Base-by-base conservation (phyloP, 1,284 basidiomycete genomes). In the Cryptococcus amylolentus region DNA sequence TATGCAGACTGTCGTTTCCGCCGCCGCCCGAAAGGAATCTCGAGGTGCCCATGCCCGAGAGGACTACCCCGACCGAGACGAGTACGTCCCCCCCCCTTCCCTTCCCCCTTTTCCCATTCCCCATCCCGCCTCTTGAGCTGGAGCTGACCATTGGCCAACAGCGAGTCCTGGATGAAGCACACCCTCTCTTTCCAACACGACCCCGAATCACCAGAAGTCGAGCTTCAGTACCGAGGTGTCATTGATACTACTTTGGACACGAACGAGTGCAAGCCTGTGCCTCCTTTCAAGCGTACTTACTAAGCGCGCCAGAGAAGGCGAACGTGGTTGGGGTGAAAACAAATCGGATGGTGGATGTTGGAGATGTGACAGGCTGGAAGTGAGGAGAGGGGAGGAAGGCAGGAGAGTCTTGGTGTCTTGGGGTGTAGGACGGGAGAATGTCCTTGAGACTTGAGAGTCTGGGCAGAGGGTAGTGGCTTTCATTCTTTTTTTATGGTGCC, bases 31-130 rank as follows among this genome's bases (percentile, higher is more conserved):
- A 67, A 91, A 96, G 80, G 96, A 98, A 77, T 94, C 91, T 41
- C 89, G 95, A 76, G 95, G 95, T 72, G 95, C 95, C 38, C 96
- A 98, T 74, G 95, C 96, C 46, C 89, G 95, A 66, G 93, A 97
- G 78, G 96, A 99, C 79, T 97, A 78, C 82, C 87, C 91, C 2
- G 82, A 83, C 40, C 76, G 80, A 59, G 89, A 71, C 59, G 92
- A 62, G 88, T 90, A 61, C 57, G 82, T 79, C 8, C 6, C 23
- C 13, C 5, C 16, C 27, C 45, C 39, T 50, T 23, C 23, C 23
- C 23, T 3, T 23, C 3, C 37, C n/a, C 42, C 13, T 48, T 35
- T 48, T 35, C 16, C 40, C 49, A n/a, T 26, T 40, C 16, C 14
- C 35, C 14, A 20, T 20, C 20, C 20, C 20, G 39, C 31, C n/a